Base-by-base conservation (phyloP, 2,329 filamentous ascomycete species). In the Aspergillus arachidicola region DNA sequence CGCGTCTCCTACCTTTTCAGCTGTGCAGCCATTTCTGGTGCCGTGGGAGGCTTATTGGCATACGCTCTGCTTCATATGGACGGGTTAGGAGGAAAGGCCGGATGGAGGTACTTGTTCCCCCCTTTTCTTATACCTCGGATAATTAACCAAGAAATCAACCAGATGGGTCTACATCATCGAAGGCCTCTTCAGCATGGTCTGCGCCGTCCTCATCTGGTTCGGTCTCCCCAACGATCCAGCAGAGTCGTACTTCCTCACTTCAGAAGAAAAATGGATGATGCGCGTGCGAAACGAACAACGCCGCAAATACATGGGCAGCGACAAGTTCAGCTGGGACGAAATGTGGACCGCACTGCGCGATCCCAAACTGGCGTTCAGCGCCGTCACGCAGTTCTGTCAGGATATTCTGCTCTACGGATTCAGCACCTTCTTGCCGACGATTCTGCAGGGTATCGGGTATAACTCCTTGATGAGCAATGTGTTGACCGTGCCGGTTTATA, bases 351-450 rank as follows among this genome's bases (percentile, higher is more conserved):
- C 80, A 0, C 63, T 84, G 9, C 73, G 71, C 14, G 85, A 87
- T 62, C 80, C 81, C 1, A 87, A 87, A 67, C 69, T 86, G 3
- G 83, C 82, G 60, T 72, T 86, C 53, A 84, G 80, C 61, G 81
- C 79, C 6, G 64, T 73, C 28, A 83, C 83, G 21, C 83, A 85
- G 54, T 85, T 86, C 70, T 85, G 82, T 57, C 80, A 83, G 62
- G 82, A 85, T 62, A 82, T 84, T 30, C 73, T 84, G 50, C 76
- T 85, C 0, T 87, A 85, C 68, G 85, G 84, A n/a, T 86, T 87
- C 72, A 83, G 80, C 66, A 87, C 84, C 11, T 87, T 87, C 69
- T 74, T 87, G 4, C 86, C 86, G 2, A 82, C 82, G 1, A 87
- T 88, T 66, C 77, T 87, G 55, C 76, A 80, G 48, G 78, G 77